Base-by-base conservation (phyloP, 352 stramenopile genomes). In the Globisporangium heterothallicum region DNA sequence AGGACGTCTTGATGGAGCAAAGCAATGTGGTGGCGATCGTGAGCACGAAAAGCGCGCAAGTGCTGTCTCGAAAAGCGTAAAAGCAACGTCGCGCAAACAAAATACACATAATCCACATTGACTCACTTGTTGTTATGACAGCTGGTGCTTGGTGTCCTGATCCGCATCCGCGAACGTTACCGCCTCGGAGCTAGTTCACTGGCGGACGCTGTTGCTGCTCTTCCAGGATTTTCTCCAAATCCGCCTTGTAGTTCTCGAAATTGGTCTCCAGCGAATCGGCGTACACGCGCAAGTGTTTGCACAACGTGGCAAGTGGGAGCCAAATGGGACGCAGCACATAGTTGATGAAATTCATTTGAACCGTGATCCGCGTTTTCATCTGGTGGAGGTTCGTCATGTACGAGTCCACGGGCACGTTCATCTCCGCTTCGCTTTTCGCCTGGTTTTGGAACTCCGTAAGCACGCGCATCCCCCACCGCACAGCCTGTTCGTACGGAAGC, bases 11-110 rank as follows among this genome's bases (percentile, higher is more conserved):
- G n/a, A 90, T 94, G 80, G 80, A 94, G 34, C 76, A 88, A 24
- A 92, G 77, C 59, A 86, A 67, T 24, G 69, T 94, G 22, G 78
- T 88, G 19, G 83, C 80, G 7, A 92, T 94, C 47, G 83, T 94
- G 21, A 91, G 80, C 47, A 84, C 78, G 13, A 88, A 85, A 50
- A 91, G 78, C 56, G 78, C 72, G 16, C 79, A 88, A 60, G 67
- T 86, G 13, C 47, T 86, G 30, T 77, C 76, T 34, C 72, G 72
- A 40, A 80, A 77, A 56, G 63, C 26, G 9, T 60, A 45, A 30
- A 3, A 36, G 14, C 10, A n/a, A n/a, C 32, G 10, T 18, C n/a
- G 8, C 32, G n/a, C n/a, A 18, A 38, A 38, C 32, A 38, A 12
- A 16, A 38, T 6, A 38, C 14, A n/a, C n/a, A n/a, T n/a, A n/a